A percentile compares a stretch with the other conserved stretches of the same genome.
These are phyloP conservation scores for Pleurotus cornucopiae DNA, from an alignment of 768 basidiomycete genomes.

Conservation along the genomic window DNA sequence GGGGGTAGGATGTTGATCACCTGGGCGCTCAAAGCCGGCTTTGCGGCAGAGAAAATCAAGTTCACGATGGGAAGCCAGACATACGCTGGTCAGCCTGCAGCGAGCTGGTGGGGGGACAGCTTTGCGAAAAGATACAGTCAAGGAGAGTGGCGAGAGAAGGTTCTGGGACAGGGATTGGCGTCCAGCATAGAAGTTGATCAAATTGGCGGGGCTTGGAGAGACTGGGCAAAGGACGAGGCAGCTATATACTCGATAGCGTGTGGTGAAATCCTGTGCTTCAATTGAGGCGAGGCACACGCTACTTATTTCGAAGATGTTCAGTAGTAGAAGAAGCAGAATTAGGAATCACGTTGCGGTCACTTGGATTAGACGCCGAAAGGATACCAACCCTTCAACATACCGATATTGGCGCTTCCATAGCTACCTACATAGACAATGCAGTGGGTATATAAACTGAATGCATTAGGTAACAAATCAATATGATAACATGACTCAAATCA, in stretches of 20 bases:
- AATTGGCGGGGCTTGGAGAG: not conserved
- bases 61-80: conserved; percentile 5
- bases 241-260: conserved; percentile 5
- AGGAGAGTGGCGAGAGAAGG: not conserved
- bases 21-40: conserved; percentile 1
- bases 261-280: not conserved
- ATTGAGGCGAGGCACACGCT: not conserved
- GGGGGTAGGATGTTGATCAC: not conserved
- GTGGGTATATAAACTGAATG: no score
- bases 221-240: not conserved
- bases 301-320: no score
- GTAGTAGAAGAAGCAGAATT: no score
- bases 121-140: conserved; percentile 1
- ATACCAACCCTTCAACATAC: no score
- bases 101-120: conserved; percentile 2
- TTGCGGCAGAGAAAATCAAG: not conserved
- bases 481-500: no score
- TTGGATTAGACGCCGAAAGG: no score
- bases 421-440: no score
- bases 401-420: no score
- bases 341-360: no score
- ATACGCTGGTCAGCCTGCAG: not conserved
- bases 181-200: not conserved
- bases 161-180: not conserved
- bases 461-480: no score